Evolutionary conservation across 2,329 filamentous ascomycete species (phyloP), one percentile per base, ranked within the genome.

Genomic region (Coniochaeta sp.): DNA sequence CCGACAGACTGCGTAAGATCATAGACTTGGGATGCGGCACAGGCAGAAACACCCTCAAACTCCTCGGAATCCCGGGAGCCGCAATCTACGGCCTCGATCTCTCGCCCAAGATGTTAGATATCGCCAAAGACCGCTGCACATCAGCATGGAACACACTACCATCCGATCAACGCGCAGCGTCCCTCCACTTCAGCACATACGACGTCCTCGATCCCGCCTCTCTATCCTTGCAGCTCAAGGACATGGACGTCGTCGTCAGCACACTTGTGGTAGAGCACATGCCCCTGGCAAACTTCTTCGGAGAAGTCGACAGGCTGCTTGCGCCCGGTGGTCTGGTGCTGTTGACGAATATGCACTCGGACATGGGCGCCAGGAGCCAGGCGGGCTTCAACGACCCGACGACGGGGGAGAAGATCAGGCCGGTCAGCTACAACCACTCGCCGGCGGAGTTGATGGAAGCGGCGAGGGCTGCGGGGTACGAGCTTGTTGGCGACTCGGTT

Each of bases 1-100:
- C 57, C 14, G 47, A 58, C 33, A 57, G 58, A 38, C 60, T 61
- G 2, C 56, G 71, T 49, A 71, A 67, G 28, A 58, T 83, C 27
- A 67, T 85, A n/a, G 83, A 86, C 58, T 67, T 86, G 1, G 83
- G 83, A 22, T 85, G 82, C 59, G 83, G 83, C 2, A 87, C 83
- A 0, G 83, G 81, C 1, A 72, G 83, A 31, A 86, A 83, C 57
- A 86, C 82, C 0, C 55, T 72, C 3, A 78, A 78, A 35, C 68
- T 86, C 1, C 60, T 73, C 18, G 51, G 52, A 18, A 69, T 68
- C 48, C 45, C 65, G 12, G 58, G 60, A 13, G 60, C 70, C 3
- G 56, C 69, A 18, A 65, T 83, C 1, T 63, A 77, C 1, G 82
- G 78, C 3, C 64, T 85, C 1, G 81, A 85, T 57, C 75, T 77